Base-by-base conservation (phyloP, 2,329 filamentous ascomycete species). In the Exophiala sideris region DNA sequence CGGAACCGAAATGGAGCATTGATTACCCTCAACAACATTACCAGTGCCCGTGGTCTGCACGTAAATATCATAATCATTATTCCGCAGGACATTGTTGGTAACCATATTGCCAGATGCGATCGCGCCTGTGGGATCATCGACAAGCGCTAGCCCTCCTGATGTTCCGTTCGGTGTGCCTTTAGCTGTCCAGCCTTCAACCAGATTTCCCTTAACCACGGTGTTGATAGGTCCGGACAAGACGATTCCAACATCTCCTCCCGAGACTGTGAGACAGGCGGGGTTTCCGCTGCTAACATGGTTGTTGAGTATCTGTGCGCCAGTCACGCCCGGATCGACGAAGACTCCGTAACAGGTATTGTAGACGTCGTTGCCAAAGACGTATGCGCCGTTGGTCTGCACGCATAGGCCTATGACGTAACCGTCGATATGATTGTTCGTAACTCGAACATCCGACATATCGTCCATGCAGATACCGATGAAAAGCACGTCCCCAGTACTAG, bases 401-500 rank as follows among this genome's bases (percentile, higher is more conserved):
- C 57, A 60, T 20, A 60, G 55, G n/a, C 54, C 57, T 1, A 60
- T 38, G 2, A 32, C 12, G 40, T 57, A 57, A 48, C 47, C 50
- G 9, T 20, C 35, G 48, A 60, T 41, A 11, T 50, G 32, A 48
- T 60, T 60, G 24, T 52, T 48, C 3, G 45, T 42, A 29, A 53
- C 41, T 4, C 44, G 44, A 8, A 53, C 48, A 16, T 46, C 52
- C 6, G 46, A 36, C 24, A 39, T 21, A 48, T 58, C 51, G 48
- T 60, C 55, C 48, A 51, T 53, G 44, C 57, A 60, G 45, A 60
- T 54, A n/a, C 33, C 51, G 39, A 60, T 60, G 41, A 52, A 60
- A 2, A 42, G 16, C 14, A 53, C 9, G 11, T 45, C 45, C 3
- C 14, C 45, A 5, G 44, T 52, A 9, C 16, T 18, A 14, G 51